Base-by-base conservation (phyloP, 495 filamentous ascomycete genomes). In the Lichenothelia convexa region DNA sequence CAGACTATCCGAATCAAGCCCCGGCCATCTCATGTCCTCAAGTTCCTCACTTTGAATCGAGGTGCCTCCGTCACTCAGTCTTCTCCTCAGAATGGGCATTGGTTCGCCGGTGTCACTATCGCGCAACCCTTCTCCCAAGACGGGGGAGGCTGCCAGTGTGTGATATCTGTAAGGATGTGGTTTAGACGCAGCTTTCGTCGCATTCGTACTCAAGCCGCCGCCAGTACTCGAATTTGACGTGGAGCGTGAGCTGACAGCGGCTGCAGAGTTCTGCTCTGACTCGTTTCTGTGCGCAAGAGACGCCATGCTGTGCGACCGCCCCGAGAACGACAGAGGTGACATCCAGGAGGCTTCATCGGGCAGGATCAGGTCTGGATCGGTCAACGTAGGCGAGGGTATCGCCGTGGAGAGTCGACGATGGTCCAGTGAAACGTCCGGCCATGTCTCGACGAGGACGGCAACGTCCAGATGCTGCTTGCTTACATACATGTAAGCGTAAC, bases 301-400 rank as follows among this genome's bases (percentile, higher is more conserved):
- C 2, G 9, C 15, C 1, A 13, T 11, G 2, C 2, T 29, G 9
- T 9, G 9, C 24, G 9, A 13, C 15, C 31, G 31, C 31, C 13
- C 9, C 9, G 19, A 18, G 11, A 15, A 12, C 17, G 31, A 33
- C 31, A 18, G 17, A 15, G 31, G 9, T 33, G 31, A n/a, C 5
- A 21, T 17, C n/a, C 11, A 8, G 22, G 9, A 13, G 22, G 51
- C 49, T 29, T 60, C 58, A 35, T 67, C 63, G 24, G 85, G 85
- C 26, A 93, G 63, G 42, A 93, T 91, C 82, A 93, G 85, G 54
- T 89, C 83, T 23, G 83, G 82, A 55, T 91, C 84, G n/a, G 82
- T 85, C 40, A 93, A 60, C 5, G 85, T 89, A 30, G 85, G 85
- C 33, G 81, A 91, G 19, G 73, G 68, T 35, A 64, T n/a, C n/a